Evolutionary conservation across 2,329 filamentous ascomycete genomes (phyloP).

Genomic region (Fusarium nodosum): DNA sequence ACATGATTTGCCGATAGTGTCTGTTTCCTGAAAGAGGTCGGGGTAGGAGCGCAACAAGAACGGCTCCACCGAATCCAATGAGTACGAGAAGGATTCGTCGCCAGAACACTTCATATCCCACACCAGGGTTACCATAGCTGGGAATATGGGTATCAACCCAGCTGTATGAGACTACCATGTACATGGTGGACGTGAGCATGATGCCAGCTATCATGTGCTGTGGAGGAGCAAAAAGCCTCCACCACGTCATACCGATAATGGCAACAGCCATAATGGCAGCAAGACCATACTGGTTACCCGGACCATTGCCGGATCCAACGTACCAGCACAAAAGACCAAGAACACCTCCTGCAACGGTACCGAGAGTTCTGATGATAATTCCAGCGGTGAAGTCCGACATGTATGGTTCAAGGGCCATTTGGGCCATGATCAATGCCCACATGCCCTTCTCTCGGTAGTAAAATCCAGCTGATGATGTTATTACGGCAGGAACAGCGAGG

Average conservation of each 20-base stretch:
- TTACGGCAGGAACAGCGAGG: conserved; percentile 12
- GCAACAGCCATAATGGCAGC: conserved; percentile 39
- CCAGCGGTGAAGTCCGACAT: conserved; percentile 40
- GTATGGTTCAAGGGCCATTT: conserved; percentile 39
- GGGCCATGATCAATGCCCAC: conserved; percentile 44
- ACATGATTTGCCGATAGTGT: conserved; percentile 22
- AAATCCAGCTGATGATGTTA: conserved; percentile 32
- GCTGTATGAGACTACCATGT: conserved; percentile 39
- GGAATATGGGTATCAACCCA: conserved; percentile 42
- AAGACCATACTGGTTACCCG: conserved; percentile 33
- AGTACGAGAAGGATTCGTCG: conserved; percentile 22
- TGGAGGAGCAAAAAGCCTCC: conserved; percentile 38
- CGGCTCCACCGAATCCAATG: conserved; percentile 21
- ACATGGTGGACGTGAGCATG: conserved; percentile 43
- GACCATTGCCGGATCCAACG: conserved; percentile 12
- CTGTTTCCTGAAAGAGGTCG: conserved; percentile 20
- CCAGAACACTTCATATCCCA: conserved; percentile 28
- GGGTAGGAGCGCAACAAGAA: conserved; percentile 15
- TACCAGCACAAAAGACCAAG: conserved; percentile 29
- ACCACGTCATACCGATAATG: conserved; percentile 41
- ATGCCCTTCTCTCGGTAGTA: conserved; percentile 42
- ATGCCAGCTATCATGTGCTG: conserved; percentile 37
- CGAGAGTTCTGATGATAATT: conserved; percentile 26
- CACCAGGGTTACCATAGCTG: conserved; percentile 31
- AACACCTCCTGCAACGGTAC: conserved; percentile 20